Base-by-base conservation (phyloP, 768 basidiomycete species). In the Termitomyces titanicus region DNA sequence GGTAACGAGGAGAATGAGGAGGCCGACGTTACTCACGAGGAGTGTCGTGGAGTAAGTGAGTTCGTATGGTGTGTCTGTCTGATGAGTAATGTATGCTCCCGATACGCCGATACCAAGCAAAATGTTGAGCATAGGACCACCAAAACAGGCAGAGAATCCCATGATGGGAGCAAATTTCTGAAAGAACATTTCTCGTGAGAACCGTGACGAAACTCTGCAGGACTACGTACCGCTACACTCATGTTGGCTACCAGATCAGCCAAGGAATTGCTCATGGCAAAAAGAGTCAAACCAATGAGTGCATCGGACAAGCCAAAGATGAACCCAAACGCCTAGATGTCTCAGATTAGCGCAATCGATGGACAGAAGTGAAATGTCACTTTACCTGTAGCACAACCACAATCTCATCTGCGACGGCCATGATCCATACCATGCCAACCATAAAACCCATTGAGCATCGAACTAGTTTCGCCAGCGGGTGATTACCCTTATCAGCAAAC, bases 221-320 rank as follows among this genome's bases (percentile, higher is more conserved):
- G n/a, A 17, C 27, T 12, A 76, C 83, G 52, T 72, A 84, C 89
- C 20, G 96, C 96, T 10, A 98, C 92, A 50, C 90, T 94, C 76
- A 92, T 91, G 71, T 98, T 98, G 20, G 97, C 96, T 6, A 99
- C 95, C 20, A 98, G 82, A 71, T 99, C 97, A 0, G 95, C 96
- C 5, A 97, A 80, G 13, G 93, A 96, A 69, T 98, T 98, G 24
- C 97, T 96, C 27, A 98, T 81, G 1, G 96, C 97, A 60, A 99
- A 99, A 56, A 99, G 89, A 1, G 96, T 98, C 39, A 99, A 73
- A 12, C 96, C 96, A 54, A 99, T 91, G 66, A 99, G 96, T 42
- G 97, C 94, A 65, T 98, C 95, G 15, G 94, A 97, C 24, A 99
- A 78, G 3, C 95, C 96, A 65, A 99, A 91, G 49, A 98, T 91